Conservation (phyloP, 2,329 filamentous ascomycete species). For the Aspergillus sojae region DNA sequence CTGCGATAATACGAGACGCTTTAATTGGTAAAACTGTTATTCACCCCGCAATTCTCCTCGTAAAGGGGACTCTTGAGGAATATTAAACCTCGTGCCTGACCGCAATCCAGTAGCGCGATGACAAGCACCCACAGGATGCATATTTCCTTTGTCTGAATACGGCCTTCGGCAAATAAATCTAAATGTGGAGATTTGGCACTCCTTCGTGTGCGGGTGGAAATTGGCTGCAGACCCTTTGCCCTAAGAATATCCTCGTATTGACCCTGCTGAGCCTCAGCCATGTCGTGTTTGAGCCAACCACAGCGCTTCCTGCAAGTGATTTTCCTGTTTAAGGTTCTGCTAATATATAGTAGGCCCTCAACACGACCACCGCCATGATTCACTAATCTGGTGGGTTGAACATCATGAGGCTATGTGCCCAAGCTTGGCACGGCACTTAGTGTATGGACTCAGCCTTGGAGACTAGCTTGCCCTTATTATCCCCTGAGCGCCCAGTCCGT, state of each 20-base stretch:
- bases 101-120: neutral
- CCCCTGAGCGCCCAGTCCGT: neutral
- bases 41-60: neutral
- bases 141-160: neutral
- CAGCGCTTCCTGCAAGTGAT: neutral
- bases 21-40: neutral
- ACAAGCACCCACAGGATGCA: neutral
- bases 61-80: neutral
- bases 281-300: neutral
- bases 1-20: neutral
- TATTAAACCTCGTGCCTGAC: neutral
- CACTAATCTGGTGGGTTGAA: neutral
- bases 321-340: neutral
- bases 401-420: neutral
- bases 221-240: neutral
- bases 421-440: neutral
- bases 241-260: constrained; percentile 6
- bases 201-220: neutral
- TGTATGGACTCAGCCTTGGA: neutral
- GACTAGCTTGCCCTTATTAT: neutral
- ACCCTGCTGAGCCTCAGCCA: neutral
- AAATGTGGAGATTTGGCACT: neutral
- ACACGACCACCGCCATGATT: neutral
- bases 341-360: neutral
- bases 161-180: neutral